These are phyloP conservation scores for Zarea fungicola DNA, from an alignment of 2,329 filamentous ascomycete genomes.

Conservation along the genomic window DNA sequence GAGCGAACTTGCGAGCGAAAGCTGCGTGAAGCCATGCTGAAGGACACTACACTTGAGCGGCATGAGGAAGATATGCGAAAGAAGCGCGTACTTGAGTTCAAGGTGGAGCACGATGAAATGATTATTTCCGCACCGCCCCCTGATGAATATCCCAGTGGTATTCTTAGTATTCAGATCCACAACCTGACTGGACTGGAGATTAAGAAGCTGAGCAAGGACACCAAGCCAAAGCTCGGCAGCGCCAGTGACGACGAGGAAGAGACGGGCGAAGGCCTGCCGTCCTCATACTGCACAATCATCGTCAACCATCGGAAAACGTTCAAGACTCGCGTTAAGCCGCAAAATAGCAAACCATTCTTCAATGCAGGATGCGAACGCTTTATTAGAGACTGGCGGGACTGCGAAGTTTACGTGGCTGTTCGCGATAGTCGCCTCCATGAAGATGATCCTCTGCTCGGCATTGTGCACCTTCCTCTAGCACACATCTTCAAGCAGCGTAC, in stretches of 20 bases:
- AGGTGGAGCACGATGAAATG: slow-evolving; percentile 55
- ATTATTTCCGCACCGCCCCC: slow-evolving; percentile 64
- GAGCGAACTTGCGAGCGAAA: slow-evolving; percentile 51
- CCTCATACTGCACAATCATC: slow-evolving; percentile 67
- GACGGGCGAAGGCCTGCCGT: slow-evolving; percentile 60
- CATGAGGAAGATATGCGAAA: slow-evolving; percentile 60
- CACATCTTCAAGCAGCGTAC: slow-evolving; percentile 58
- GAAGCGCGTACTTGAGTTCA: slow-evolving; percentile 62
- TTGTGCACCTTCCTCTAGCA: slow-evolving; percentile 61
- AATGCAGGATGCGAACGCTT: slow-evolving; percentile 72
- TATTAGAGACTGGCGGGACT: slow-evolving; percentile 60
- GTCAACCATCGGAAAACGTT: slow-evolving; percentile 67
- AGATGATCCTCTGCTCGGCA: slow-evolving; percentile 63
- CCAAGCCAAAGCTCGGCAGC: slow-evolving; percentile 41
- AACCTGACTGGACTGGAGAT: slow-evolving; percentile 66
- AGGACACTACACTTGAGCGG: slow-evolving; percentile 40
- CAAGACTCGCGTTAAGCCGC: slow-evolving; percentile 69
- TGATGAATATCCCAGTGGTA: slow-evolving; percentile 55
- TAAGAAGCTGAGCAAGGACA: slow-evolving; percentile 52
- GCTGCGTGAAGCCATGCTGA: slow-evolving; percentile 54
- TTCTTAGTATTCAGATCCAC: slow-evolving; percentile 66
- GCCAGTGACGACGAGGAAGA: slow-evolving; percentile 53
- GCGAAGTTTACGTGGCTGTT: slow-evolving; percentile 63
- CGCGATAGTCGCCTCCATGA: slow-evolving; percentile 65
- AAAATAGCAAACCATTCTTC: slow-evolving; percentile 73